phyloP scores from a whole-genome alignment of 805 yeast genomes.

The Ogataea saltuana region DNA sequence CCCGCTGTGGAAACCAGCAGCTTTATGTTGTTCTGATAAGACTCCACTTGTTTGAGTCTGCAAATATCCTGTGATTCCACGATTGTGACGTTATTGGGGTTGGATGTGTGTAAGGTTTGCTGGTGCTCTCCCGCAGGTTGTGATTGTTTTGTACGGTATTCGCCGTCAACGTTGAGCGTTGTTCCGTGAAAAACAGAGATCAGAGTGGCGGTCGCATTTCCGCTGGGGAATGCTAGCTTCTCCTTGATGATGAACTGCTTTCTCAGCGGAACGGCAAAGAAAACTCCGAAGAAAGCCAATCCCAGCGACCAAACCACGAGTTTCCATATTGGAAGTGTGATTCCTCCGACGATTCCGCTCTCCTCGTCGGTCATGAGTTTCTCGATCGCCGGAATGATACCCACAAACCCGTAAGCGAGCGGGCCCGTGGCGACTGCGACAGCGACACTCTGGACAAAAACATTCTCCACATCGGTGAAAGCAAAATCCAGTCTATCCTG shows the following conservation, averaged over 20 bases:
- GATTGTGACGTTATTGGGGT: conserved; percentile 29
- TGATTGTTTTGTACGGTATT: neutral
- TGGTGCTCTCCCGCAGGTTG: too few relatives aligned
- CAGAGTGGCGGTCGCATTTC: conserved; percentile 92
- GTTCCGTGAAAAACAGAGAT: conserved; percentile 85
- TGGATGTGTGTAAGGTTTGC: neutral
- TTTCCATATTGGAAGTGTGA: conserved; percentile 46
- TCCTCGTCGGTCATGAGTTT: conserved; percentile 79
- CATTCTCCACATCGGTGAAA: conserved; percentile 90
- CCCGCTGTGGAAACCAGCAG: conserved; percentile 61
- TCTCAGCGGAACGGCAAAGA: conserved; percentile 88
- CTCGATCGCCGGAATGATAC: conserved; percentile 94
- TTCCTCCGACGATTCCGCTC: conserved; percentile 54
- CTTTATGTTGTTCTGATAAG: conserved; percentile 58
- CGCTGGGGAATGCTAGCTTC: conserved; percentile 90
- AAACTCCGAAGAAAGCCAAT: conserved; percentile 90
- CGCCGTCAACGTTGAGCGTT: conserved; percentile 42
- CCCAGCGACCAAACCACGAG: conserved; percentile 82
- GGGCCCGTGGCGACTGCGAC: conserved; percentile 99
- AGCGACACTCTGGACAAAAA: conserved; percentile 85
- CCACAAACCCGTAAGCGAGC: conserved; percentile 90
- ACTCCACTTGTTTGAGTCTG: conserved; percentile 27
- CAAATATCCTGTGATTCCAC: conserved; percentile 38
- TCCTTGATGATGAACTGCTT: conserved; percentile 85
- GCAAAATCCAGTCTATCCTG: conserved; percentile 40